Base-by-base conservation (phyloP, 2,329 filamentous ascomycete species). In the Pochonia chlamydosporia region DNA sequence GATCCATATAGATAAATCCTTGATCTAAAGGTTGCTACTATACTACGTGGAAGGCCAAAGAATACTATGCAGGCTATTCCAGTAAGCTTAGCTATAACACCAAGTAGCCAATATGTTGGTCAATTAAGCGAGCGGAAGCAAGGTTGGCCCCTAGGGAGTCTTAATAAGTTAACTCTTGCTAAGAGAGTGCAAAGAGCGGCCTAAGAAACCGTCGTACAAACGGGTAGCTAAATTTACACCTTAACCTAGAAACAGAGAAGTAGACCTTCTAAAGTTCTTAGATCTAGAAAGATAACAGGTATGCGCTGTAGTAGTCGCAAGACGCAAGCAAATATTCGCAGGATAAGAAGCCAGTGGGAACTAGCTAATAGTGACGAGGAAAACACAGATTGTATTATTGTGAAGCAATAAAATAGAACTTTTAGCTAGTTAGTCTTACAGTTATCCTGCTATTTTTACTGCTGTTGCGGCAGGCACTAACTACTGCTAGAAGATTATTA, bases 1-100 rank as follows among this genome's bases (percentile, higher is more conserved):
- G 44, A 47, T 36, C 37, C 37, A 24, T 42, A 42, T 10, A 35
- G 37, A 47, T 28, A 37, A 39, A 47, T 47, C 21, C 44, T 47
- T 18, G 44, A 47, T 21, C 44, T 37, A 20, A 47, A 42, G 36
- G 41, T 46, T 35, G 24, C 36, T 14, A 31, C 28, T 31, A 14
- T 14, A 31, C 14, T 31, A 31, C 28, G 28, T 31, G 28, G 28
- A 31, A 31, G n/a, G n/a, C n/a, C n/a, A n/a, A n/a, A n/a, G n/a
- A n/a, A n/a, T n/a, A n/a, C n/a, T n/a, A n/a, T n/a, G 28, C 14
- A 31, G 28, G 9, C 28, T 31, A 31, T 31, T 31, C 14, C 28
- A 31, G 14, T 14, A 31, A 31, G 28, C 9, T 14, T 31, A 31
- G 28, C 28, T 14, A 31, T 31, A 9, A 14, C 28, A 31, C 9